A percentile compares a stretch with the other conserved stretches of the same genome.
Conservation (phyloP, 2,329 filamentous ascomycete species). For the Pseudogymnoascus sp. region DNA sequence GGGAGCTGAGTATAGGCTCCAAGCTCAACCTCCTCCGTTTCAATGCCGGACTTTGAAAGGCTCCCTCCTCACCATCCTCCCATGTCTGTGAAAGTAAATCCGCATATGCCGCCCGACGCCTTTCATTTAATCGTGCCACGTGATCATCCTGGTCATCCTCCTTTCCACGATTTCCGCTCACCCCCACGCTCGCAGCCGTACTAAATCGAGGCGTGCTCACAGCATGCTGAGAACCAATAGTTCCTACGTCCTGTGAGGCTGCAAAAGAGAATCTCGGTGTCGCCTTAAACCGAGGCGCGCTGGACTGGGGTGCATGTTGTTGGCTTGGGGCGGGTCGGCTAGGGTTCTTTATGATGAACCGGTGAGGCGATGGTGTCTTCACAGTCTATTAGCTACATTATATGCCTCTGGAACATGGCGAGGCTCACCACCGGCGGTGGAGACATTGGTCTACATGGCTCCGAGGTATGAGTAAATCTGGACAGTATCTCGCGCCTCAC, state of each 20-base stretch:
- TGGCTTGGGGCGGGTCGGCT: constrained; percentile 17
- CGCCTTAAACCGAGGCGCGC: constrained; percentile 26
- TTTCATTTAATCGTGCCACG: background rate
- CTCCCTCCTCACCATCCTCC: background rate
- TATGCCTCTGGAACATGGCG: background rate
- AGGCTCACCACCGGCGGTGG: constrained; percentile 26
- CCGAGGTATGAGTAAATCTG: background rate
- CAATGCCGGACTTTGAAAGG: background rate
- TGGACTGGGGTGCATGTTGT: constrained; percentile 17
- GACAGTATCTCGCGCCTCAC: background rate
- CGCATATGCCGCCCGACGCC: background rate
- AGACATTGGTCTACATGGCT: constrained; percentile 20
- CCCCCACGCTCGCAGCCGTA: background rate
- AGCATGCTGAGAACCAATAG: background rate
- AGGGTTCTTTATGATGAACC: constrained; percentile 27
- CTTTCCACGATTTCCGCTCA: background rate
- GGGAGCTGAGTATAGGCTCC: constrained; percentile 12
- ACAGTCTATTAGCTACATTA: constrained; percentile 12
- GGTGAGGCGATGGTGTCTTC: constrained; percentile 31
- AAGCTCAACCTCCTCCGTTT: constrained; percentile 21
- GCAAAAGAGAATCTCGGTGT: constrained; percentile 27
- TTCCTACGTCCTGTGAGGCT: constrained; percentile 19
- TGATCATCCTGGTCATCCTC: background rate
- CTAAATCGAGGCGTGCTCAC: background rate
- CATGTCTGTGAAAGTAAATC: background rate